These are phyloP conservation scores for Fragaria vesca DNA, from an alignment of 306 rosid genomes.

Conservation along the genomic window DNA sequence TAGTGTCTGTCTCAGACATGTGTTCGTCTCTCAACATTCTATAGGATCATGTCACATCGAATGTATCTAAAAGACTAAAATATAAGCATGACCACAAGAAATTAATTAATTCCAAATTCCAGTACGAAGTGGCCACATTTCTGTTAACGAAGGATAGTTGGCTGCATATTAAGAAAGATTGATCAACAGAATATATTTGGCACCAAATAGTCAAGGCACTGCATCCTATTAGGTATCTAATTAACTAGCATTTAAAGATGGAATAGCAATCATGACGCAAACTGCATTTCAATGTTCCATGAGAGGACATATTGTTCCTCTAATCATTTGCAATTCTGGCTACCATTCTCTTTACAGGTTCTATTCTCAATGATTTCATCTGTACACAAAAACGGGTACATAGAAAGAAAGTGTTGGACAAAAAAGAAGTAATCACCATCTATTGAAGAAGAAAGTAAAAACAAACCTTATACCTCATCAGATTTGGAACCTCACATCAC, in stretches of 20 bases:
- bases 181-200: neutral
- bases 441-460: neutral
- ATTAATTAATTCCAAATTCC: neutral
- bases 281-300: constrained; percentile 4
- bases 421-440: neutral
- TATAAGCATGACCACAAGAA: neutral
- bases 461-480: neutral
- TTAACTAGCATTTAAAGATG: neutral
- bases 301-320: neutral
- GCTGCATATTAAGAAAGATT: neutral
- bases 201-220: neutral
- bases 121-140: neutral
- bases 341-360: constrained; percentile 2
- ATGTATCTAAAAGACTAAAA: neutral
- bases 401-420: neutral
- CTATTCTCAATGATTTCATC: neutral
- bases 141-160: neutral
- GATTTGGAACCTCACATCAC: constrained; percentile 37
- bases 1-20: neutral
- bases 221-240: neutral
- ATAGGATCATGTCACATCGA: neutral
- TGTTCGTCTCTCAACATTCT: neutral
- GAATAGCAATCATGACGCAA: neutral
- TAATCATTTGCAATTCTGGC: constrained; percentile 12
- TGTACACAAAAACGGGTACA: neutral